Evolutionary conservation across 805 yeast genomes (phyloP).

Genomic region (Kluyveromyces nonfermentans): DNA sequence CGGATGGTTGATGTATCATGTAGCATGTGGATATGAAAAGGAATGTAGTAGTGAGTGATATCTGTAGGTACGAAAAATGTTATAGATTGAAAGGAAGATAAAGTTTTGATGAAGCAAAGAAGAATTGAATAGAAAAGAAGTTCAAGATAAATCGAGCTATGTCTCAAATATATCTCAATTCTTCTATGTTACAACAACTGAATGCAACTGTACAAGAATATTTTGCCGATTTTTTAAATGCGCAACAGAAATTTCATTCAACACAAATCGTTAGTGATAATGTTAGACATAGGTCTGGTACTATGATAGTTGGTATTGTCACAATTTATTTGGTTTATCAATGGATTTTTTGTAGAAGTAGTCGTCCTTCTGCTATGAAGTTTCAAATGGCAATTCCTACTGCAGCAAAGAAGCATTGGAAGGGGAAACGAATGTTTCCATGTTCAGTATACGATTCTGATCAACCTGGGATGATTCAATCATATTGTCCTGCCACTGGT

Average conservation of each 20-base stretch:
- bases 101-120: too few relatives aligned
- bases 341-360: constrained; percentile 9
- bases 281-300: constrained; percentile 8
- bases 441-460: constrained; percentile 47
- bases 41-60: too few relatives aligned
- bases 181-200: constrained; percentile 22
- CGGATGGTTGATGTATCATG: too few relatives aligned
- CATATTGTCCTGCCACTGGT: constrained; percentile 95
- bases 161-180: constrained; percentile 18
- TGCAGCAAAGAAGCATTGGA: constrained; percentile 61
- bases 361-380: constrained; percentile 11
- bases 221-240: constrained; percentile 14
- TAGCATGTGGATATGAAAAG: too few relatives aligned
- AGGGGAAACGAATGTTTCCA: constrained; percentile 68
- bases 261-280: constrained; percentile 11
- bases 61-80: too few relatives aligned
- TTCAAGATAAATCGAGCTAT: too few relatives aligned
- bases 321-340: constrained; percentile 15
- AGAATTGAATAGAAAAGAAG: too few relatives aligned
- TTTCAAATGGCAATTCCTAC: constrained; percentile 18
- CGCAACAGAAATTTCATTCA: constrained; percentile 11
- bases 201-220: constrained; percentile 23
- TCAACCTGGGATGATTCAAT: constrained; percentile 63
- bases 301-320: constrained; percentile 12
- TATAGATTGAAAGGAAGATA: too few relatives aligned